These are phyloP conservation scores for Rauvolfia tetraphylla DNA, from an alignment of 257 asterid species.

Conservation along the genomic window DNA sequence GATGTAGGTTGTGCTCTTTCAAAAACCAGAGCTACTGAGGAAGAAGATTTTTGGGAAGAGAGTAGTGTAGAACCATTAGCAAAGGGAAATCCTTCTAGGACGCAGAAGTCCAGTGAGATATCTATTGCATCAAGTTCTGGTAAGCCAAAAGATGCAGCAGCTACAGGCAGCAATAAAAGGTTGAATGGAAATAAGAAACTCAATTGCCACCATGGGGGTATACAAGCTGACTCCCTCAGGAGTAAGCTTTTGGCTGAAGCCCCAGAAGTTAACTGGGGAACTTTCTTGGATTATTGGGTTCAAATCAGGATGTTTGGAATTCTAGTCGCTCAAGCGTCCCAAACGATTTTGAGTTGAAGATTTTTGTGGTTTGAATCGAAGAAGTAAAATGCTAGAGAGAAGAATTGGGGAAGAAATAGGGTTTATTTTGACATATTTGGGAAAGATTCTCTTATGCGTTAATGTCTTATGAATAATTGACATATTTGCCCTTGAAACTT, in stretches of 20 bases:
- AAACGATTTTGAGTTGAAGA: no score
- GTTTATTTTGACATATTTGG: no score
- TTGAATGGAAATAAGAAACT: slow-evolving; percentile 28
- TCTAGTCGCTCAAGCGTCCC: no score
- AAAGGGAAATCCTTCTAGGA: slow-evolving; percentile 23
- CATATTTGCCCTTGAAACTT: no score
- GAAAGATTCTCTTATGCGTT: no score
- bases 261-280: slow-evolving; percentile 74
- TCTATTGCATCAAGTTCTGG: slow-evolving; percentile 27
- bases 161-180: slow-evolving; percentile 19
- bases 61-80: slow-evolving; percentile 43
- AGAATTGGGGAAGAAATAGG: no score
- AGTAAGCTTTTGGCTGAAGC: slow-evolving; percentile 69
- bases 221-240: slow-evolving; percentile 49
- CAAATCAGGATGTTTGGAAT: slow-evolving; percentile 48
- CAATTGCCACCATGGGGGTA: slow-evolving; percentile 19
- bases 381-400: no score
- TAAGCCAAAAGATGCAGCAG: slow-evolving; percentile 24
- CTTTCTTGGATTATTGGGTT: slow-evolving; percentile 74
- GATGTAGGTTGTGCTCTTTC: slow-evolving; percentile 62
- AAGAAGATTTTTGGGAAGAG: slow-evolving; percentile 90
- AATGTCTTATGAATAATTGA: no score
- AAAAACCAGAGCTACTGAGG: slow-evolving; percentile 40
- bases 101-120: slow-evolving; percentile 25
- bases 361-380: no score